Percentiles rank a stretch among this genome's conserved stretches.
These are phyloP conservation scores for Cucurbita moschata DNA, from an alignment of 306 rosid genomes.

Conservation along the genomic window DNA sequence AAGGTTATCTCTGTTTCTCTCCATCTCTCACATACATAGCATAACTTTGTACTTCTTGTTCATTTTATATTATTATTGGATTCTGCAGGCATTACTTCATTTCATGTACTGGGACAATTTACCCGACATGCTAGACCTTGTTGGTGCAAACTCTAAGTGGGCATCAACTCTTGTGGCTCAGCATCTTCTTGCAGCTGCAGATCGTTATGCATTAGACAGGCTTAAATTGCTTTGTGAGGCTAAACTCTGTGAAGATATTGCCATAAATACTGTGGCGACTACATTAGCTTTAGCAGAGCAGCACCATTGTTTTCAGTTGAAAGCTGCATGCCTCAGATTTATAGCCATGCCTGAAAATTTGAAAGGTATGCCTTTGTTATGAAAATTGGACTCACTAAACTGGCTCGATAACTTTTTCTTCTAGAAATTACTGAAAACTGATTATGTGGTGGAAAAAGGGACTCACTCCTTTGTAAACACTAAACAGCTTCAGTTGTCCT, in stretches of 20 bases:
- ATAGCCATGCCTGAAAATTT: conserved; percentile 48
- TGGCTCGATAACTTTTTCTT: background rate
- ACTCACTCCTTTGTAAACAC: background rate
- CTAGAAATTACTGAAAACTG: background rate
- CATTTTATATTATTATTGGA: background rate
- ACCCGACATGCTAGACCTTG: conserved; percentile 47
- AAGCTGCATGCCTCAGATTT: conserved; percentile 44
- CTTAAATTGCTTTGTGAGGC: conserved; percentile 48
- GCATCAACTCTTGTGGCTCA: conserved; percentile 48
- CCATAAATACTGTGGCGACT: conserved; percentile 62
- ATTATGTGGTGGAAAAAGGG: background rate
- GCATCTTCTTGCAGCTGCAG: conserved; percentile 67
- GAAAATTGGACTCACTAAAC: background rate
- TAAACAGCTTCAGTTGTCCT: background rate
- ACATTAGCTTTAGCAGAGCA: conserved; percentile 69
- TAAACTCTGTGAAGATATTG: conserved; percentile 39
- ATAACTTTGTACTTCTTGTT: background rate
- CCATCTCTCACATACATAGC: background rate
- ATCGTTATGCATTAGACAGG: conserved; percentile 59
- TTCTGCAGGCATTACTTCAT: conserved; percentile 49
- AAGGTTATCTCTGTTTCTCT: conserved; percentile 24
- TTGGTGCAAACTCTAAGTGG: conserved; percentile 32
- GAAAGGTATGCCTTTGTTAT: conserved; percentile 25
- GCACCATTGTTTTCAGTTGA: conserved; percentile 53
- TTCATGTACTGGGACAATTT: conserved; percentile 50